Conservation (phyloP, 2,329 filamentous ascomycete species). For the Chaetomiaceae sp. region DNA sequence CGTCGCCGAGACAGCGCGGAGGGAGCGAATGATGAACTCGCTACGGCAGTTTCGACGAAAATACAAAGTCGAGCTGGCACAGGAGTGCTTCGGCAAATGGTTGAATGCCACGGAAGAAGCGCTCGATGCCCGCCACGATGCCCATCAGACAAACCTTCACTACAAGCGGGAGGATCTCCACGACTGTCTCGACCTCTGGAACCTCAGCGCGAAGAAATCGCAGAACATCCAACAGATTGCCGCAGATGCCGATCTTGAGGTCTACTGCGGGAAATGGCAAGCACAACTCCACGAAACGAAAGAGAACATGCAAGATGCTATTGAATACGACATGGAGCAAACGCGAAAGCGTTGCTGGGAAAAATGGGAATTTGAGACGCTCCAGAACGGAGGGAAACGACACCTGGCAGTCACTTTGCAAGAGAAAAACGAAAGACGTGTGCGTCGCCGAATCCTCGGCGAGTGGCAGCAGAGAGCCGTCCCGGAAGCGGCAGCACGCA, state of each 20-base stretch:
- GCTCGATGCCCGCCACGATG: slow-evolving; percentile 24
- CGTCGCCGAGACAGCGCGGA: slow-evolving; percentile 20
- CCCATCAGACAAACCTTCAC: slow-evolving; percentile 24
- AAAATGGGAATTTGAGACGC: slow-evolving; percentile 28
- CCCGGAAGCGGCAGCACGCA: slow-evolving; percentile 16
- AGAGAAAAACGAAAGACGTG: slow-evolving; percentile 25
- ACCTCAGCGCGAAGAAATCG: slow-evolving; percentile 13
- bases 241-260: slow-evolving; percentile 29
- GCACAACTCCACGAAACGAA: slow-evolving; percentile 20
- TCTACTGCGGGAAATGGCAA: slow-evolving; percentile 27
- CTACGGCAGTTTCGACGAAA: slow-evolving; percentile 26
- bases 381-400: slow-evolving; percentile 25
- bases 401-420: slow-evolving; percentile 25
- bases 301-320: slow-evolving; percentile 26
- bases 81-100: slow-evolving; percentile 27
- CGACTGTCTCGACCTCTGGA: slow-evolving; percentile 27
- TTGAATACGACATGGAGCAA: slow-evolving; percentile 27
- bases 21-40: slow-evolving; percentile 25
- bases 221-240: slow-evolving; percentile 25
- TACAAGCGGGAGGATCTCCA: slow-evolving; percentile 27
- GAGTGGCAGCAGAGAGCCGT: slow-evolving; percentile 28
- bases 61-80: slow-evolving; percentile 26
- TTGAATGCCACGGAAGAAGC: slow-evolving; percentile 21
- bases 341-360: slow-evolving; percentile 23
- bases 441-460: slow-evolving; percentile 22